Evolutionary conservation across 139 green algal species (phyloP).

Genomic region (Microglena sp.): DNA sequence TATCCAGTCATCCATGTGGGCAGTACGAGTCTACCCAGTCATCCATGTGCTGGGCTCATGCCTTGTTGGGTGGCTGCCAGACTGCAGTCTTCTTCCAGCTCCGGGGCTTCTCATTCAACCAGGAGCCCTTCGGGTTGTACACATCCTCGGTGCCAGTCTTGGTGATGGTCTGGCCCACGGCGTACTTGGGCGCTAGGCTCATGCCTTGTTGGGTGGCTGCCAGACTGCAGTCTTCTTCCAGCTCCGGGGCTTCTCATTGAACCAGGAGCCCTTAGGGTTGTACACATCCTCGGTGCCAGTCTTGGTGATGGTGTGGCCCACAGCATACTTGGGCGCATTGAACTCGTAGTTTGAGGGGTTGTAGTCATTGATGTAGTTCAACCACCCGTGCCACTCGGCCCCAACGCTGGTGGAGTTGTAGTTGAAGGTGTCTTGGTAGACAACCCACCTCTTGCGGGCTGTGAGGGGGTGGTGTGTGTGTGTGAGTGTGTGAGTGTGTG

Average conservation of each 20-base stretch:
- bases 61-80: slow-evolving; percentile 13
- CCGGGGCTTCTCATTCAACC: slow-evolving; percentile 24
- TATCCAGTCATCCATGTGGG: too few species aligned
- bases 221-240: slow-evolving; percentile 36
- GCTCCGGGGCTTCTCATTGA: slow-evolving; percentile 25
- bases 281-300: slow-evolving; percentile 33
- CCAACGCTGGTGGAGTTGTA: slow-evolving; percentile 34
- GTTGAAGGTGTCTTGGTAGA: slow-evolving; percentile 22
- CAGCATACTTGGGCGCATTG: slow-evolving; percentile 24
- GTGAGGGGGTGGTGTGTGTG: too few species aligned
- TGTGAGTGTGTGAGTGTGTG: background rate
- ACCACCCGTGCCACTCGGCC: slow-evolving; percentile 50
- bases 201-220: too few species aligned
- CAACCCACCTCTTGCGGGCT: slow-evolving; percentile 44
- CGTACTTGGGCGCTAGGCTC: too few species aligned
- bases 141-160: slow-evolving; percentile 23
- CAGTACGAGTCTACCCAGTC: too few species aligned
- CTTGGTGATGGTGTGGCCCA: slow-evolving; percentile 7
- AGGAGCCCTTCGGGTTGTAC: slow-evolving; percentile 48
- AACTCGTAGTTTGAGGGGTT: slow-evolving; percentile 14
- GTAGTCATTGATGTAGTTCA: slow-evolving; percentile 49
- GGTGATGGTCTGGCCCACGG: background rate
- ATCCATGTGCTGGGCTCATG: too few species aligned
- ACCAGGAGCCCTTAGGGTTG: slow-evolving; percentile 41
- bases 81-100: slow-evolving; percentile 38